These are phyloP conservation scores for Stipa capillata DNA, from an alignment of 176 grass and related monocot genomes.

Conservation along the genomic window DNA sequence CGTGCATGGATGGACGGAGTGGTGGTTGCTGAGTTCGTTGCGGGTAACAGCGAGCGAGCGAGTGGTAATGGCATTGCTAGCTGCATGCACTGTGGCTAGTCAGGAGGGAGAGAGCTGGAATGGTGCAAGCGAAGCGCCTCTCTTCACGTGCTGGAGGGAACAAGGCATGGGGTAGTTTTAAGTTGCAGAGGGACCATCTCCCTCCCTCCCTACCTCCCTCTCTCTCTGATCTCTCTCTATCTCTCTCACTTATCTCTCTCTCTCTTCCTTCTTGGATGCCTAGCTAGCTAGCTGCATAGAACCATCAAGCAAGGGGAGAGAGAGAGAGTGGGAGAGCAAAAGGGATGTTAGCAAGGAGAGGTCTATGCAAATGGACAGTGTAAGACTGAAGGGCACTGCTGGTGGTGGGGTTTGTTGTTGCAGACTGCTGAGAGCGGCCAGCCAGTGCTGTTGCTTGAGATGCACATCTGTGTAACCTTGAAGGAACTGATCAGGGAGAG, in stretches of 20 bases:
- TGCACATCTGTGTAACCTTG: conserved; percentile 43
- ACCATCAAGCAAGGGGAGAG: not conserved
- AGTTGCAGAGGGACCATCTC: conserved; percentile 17
- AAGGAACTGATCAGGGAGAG: conserved; percentile 36
- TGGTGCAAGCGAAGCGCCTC: conserved; percentile 23
- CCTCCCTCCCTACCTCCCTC: not conserved
- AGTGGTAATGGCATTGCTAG: not conserved
- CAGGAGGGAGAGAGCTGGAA: not conserved
- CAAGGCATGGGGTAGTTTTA: conserved; percentile 18
- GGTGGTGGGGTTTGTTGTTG: conserved; percentile 48
- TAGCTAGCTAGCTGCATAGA: not conserved
- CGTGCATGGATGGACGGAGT: not conserved
- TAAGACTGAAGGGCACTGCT: conserved; percentile 12
- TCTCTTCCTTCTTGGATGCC: not conserved
- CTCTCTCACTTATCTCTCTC: too few species aligned
- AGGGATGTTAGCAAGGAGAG: conserved; percentile 17
- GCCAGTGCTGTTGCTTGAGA: conserved; percentile 36
- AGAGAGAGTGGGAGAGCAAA: conserved; percentile 15
- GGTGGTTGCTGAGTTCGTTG: not conserved
- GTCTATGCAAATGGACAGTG: conserved; percentile 21
- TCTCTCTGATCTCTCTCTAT: too few species aligned
- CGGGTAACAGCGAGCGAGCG: not conserved
- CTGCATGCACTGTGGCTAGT: conserved; percentile 5
- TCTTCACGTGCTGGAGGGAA: conserved; percentile 27
- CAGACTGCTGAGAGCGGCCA: too few species aligned